Conservation (phyloP, 73 alveolate species). For the Tetrahymena borealis region DNA sequence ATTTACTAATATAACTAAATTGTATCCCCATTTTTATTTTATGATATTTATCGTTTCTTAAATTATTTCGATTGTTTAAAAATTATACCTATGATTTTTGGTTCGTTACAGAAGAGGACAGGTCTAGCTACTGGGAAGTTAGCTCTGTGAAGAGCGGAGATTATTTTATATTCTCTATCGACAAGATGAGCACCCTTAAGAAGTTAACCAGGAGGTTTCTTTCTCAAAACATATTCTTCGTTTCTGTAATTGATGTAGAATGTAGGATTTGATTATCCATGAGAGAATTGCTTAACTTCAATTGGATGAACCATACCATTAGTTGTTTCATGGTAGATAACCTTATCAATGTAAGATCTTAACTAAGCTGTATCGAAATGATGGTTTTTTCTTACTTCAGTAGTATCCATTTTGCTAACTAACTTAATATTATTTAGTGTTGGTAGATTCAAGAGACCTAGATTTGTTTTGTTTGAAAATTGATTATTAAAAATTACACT, state of each 20-base stretch:
- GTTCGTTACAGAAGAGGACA: constrained; percentile 7
- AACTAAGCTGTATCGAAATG: not conserved
- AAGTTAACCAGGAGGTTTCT: constrained; percentile 39
- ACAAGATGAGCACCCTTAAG: constrained; percentile 42
- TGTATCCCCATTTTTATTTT: not conserved
- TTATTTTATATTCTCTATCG: constrained; percentile 40
- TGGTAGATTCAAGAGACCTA: not conserved
- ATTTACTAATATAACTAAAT: too few species aligned
- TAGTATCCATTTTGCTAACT: not conserved
- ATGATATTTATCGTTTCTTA: not conserved
- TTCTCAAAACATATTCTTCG: constrained; percentile 18
- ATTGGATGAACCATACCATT: not conserved
- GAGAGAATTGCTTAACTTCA: not conserved
- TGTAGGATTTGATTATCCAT: not conserved
- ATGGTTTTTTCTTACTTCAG: not conserved
- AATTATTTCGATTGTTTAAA: not conserved
- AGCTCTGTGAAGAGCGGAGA: not conserved
- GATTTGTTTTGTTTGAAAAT: too few species aligned
- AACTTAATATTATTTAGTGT: not conserved
- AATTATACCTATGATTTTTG: not conserved
- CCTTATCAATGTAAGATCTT: not conserved
- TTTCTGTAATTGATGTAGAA: not conserved
- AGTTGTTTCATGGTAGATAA: not conserved
- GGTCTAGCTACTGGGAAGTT: constrained; percentile 44
- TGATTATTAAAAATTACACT: too few species aligned